These are phyloP conservation scores for Pistacia vera DNA, from an alignment of 345 rosid species.

Conservation along the genomic window DNA sequence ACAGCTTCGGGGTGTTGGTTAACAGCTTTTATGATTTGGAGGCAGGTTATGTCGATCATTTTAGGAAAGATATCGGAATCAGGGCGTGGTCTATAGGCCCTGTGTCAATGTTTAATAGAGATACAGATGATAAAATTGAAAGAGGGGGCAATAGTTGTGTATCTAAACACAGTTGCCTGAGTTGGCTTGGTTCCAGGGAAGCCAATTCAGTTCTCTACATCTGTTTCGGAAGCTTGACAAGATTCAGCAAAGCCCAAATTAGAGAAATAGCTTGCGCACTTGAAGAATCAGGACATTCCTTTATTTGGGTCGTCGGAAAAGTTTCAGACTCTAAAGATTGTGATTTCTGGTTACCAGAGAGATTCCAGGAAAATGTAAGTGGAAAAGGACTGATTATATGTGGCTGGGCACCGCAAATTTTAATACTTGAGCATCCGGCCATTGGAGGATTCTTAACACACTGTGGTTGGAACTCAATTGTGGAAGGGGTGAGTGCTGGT, in stretches of 20 bases:
- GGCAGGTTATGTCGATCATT: conserved; percentile 32
- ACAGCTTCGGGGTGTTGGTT: conserved; percentile 32
- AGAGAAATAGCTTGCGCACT: not conserved
- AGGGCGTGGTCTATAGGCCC: conserved; percentile 41
- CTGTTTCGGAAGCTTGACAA: conserved; percentile 18
- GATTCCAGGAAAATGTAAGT: conserved; percentile 20
- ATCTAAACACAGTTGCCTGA: conserved; percentile 15
- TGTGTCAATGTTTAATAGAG: conserved; percentile 21
- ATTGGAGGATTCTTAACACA: conserved; percentile 45
- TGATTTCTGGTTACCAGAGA: conserved; percentile 31
- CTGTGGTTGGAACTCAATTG: conserved; percentile 48
- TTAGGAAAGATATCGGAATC: conserved; percentile 23
- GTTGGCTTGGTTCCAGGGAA: conserved; percentile 35
- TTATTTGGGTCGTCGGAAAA: conserved; percentile 33
- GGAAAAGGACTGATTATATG: conserved; percentile 30
- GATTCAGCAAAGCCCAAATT: conserved; percentile 1
- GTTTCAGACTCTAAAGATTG: not conserved
- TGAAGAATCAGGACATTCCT: conserved; percentile 12
- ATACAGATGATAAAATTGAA: conserved; percentile 21
- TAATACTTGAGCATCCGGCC: conserved; percentile 39
- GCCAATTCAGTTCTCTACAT: conserved; percentile 33
- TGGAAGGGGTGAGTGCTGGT: conserved; percentile 42
- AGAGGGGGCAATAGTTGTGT: conserved; percentile 24
- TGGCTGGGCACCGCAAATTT: conserved; percentile 49
- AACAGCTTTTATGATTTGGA: conserved; percentile 37